Conservation (phyloP, 805 yeast species). For the Saturnispora quitensis region DNA sequence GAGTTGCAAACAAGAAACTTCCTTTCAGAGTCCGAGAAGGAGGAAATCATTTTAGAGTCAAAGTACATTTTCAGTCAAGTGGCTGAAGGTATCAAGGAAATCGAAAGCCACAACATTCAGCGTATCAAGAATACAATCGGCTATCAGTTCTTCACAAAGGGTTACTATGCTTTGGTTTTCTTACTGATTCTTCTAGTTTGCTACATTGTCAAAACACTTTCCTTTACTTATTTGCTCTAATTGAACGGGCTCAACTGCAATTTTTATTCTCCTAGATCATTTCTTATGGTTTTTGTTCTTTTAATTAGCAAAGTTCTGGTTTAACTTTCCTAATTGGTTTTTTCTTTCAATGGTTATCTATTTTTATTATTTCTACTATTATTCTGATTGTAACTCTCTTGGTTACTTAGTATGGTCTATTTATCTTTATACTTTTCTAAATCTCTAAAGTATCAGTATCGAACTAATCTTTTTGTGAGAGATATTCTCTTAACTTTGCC, state of each 20-base stretch:
- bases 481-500: slow-evolving; percentile 52
- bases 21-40: slow-evolving; percentile 64
- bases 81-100: slow-evolving; percentile 50
- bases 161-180: slow-evolving; percentile 36
- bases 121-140: slow-evolving; percentile 47
- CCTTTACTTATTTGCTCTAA: not conserved
- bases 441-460: not conserved
- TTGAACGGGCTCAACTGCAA: not conserved
- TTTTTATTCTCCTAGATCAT: not conserved
- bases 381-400: not conserved
- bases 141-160: slow-evolving; percentile 44
- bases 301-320: not conserved
- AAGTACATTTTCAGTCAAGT: slow-evolving; percentile 57
- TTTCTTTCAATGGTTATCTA: not conserved
- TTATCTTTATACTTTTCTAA: not conserved
- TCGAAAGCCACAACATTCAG: slow-evolving; percentile 55
- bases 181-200: slow-evolving; percentile 27
- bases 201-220: slow-evolving; percentile 17
- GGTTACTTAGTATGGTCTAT: not conserved
- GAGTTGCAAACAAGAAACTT: slow-evolving; percentile 66
- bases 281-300: not conserved
- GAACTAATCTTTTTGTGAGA: not conserved
- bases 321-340: not conserved
- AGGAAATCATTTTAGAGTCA: slow-evolving; percentile 60
- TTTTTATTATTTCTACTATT: not conserved